Conservation (phyloP, 2,329 filamentous ascomycete species). For the Hymenoscyphus albidus region DNA sequence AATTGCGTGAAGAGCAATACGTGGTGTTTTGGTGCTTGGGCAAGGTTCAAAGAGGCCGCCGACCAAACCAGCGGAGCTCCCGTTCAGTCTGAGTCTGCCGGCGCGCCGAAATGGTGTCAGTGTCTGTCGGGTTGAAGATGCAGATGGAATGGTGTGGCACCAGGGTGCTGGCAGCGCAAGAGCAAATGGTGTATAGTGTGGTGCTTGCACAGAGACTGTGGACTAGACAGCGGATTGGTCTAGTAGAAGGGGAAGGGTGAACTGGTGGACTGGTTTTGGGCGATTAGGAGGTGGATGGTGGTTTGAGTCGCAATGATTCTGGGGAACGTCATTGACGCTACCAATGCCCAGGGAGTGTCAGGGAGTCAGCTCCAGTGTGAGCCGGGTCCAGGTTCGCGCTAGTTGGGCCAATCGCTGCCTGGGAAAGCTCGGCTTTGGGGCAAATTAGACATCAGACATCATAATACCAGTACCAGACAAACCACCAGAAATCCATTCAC, state of each 20-base stretch:
- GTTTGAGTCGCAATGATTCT: too few relatives aligned
- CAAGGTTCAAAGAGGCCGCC: neutral
- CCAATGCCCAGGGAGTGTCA: neutral
- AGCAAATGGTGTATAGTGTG: neutral
- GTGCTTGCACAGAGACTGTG: neutral
- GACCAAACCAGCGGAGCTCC: neutral
- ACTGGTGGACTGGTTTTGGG: neutral
- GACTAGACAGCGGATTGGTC: neutral
- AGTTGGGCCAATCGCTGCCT: neutral
- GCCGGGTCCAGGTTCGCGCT: neutral
- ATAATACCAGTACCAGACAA: neutral
- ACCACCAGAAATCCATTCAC: neutral
- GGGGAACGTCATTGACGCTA: neutral
- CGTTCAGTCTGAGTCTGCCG: neutral
- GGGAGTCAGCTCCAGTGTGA: neutral
- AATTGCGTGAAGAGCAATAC: neutral
- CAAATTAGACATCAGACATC: neutral
- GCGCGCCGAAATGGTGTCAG: neutral
- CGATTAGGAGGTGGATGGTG: neutral
- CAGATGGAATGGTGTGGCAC: neutral
- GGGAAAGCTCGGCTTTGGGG: neutral
- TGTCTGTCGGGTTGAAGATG: neutral
- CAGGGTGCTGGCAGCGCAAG: neutral
- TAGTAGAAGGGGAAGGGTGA: neutral
- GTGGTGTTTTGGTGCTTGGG: conserved; percentile 1